Conservation (phyloP, 2,329 filamentous ascomycete species). For the Phoma herbarum region DNA sequence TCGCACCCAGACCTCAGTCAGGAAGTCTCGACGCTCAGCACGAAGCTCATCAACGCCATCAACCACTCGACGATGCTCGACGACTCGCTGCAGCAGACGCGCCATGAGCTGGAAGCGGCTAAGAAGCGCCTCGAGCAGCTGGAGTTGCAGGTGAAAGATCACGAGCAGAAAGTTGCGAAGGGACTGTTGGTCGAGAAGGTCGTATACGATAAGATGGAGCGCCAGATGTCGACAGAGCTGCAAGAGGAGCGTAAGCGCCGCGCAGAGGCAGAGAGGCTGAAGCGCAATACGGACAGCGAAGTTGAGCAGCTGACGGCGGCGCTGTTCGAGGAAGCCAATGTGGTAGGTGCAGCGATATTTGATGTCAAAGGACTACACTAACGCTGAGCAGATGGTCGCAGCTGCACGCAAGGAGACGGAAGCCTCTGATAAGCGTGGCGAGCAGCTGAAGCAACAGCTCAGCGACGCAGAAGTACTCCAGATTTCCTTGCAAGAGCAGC, state of each 20-base stretch:
- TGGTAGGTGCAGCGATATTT: conserved; percentile 56
- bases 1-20: conserved; percentile 69
- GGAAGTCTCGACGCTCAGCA: conserved; percentile 90
- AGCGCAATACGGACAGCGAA: conserved; percentile 90
- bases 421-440: conserved; percentile 80
- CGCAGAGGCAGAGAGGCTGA: conserved; percentile 65
- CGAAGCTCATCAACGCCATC: conserved; percentile 96
- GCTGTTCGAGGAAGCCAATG: conserved; percentile 98
- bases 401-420: conserved; percentile 87
- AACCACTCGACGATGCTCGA: conserved; percentile 94
- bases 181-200: conserved; percentile 80
- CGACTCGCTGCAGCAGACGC: conserved; percentile 82
- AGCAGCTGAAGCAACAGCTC: conserved; percentile 85
- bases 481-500: conserved; percentile 89
- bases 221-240: conserved; percentile 53
- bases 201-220: conserved; percentile 68
- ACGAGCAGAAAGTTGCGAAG: conserved; percentile 73
- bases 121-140: conserved; percentile 72
- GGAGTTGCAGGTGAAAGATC: conserved; percentile 73
- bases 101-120: conserved; percentile 81
- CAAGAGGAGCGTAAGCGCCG: conserved; percentile 53
- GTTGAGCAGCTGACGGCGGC: conserved; percentile 89
- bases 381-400: conserved; percentile 77
- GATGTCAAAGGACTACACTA: conserved; percentile 18
- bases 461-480: conserved; percentile 86